Evolutionary conservation across 2,329 filamentous ascomycete species (phyloP).

Genomic region (Drechslerella dactyloides): DNA sequence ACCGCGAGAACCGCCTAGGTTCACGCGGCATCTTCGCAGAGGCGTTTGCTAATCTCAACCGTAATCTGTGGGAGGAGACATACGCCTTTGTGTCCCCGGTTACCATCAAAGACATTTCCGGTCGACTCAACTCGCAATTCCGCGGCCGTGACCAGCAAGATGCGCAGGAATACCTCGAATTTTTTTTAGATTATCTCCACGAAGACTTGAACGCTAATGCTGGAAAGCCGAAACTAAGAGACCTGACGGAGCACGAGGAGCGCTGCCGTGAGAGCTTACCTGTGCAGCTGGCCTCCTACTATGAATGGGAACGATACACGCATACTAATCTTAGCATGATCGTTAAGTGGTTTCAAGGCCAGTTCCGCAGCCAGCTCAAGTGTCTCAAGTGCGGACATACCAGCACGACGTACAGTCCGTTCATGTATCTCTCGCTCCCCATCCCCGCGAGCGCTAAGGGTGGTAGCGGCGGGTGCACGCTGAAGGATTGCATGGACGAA

Average conservation of each 20-base stretch:
- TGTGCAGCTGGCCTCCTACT: conserved; percentile 69
- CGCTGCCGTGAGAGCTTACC: conserved; percentile 67
- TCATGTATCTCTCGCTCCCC: conserved; percentile 60
- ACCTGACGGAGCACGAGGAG: conserved; percentile 68
- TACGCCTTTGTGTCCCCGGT: conserved; percentile 54
- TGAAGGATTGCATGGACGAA: conserved; percentile 71
- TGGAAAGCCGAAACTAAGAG: conserved; percentile 65
- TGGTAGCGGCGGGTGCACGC: conserved; percentile 56
- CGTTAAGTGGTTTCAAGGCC: conserved; percentile 77
- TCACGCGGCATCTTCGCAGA: conserved; percentile 61
- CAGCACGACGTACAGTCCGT: conserved; percentile 71
- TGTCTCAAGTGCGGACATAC: conserved; percentile 69
- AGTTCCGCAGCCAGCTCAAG: conserved; percentile 68
- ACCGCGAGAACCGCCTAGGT: conserved; percentile 81
- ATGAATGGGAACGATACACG: conserved; percentile 76
- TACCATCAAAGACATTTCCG: conserved; percentile 65
- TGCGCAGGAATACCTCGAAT: conserved; percentile 85
- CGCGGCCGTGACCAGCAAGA: conserved; percentile 83
- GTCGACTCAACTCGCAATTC: conserved; percentile 70
- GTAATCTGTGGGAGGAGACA: conserved; percentile 53
- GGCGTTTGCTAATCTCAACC: conserved; percentile 65
- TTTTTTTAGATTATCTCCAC: conserved; percentile 79
- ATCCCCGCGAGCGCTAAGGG: conserved; percentile 56
- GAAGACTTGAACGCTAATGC: conserved; percentile 81
- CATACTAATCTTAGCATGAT: conserved; percentile 76